Base-by-base conservation (phyloP, 306 rosid genomes). In the Ceratonia siliqua region DNA sequence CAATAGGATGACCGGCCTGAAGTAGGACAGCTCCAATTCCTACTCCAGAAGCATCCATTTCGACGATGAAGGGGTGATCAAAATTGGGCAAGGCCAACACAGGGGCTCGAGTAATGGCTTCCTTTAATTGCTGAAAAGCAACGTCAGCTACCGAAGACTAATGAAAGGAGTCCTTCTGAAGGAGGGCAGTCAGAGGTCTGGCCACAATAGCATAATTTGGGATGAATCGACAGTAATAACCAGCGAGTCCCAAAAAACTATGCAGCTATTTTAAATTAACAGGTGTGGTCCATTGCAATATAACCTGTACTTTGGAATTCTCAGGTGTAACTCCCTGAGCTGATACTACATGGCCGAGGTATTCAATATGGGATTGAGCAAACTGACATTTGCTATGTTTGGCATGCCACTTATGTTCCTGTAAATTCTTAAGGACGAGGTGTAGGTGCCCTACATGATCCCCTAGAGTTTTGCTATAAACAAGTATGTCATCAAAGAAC, bases 41-140 rank as follows among this genome's bases (percentile, higher is more conserved):
- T 2, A 1, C 0, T 8, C 62, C 7, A 8, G 33, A 48, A 1
- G 79, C 66, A 2, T 75, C 54, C 5, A 53, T 30, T 0, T 75
- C 32, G 0, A 75, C 0, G 0, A 35, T 12, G 24, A 64, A 25
- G 0, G 22, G 10, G 0, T 25, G 21, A 0, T 1, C 0, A 0
- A 75, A 75, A 25, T 63, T 9, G 0, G 73, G 57, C 0, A 75
- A 8, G 0, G 42, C 55, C 0, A 75, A 2, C 0, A 75, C 22
- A 0, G 56, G 73, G 4, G 56, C 24, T 0, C 21, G 8, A 2
- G 18, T 28, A 0, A 75, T 10, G 0, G 63, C 39, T 0, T 2
- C 0, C 0, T 48, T 62, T 0, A 33, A 6, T 0, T 5, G 5
- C 0, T 6, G 1, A 9, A 20, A 53, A 5, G 59, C 59, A 4